Conservation (phyloP, 2,329 filamentous ascomycete genomes). For the Diaporthe ilicicola region DNA sequence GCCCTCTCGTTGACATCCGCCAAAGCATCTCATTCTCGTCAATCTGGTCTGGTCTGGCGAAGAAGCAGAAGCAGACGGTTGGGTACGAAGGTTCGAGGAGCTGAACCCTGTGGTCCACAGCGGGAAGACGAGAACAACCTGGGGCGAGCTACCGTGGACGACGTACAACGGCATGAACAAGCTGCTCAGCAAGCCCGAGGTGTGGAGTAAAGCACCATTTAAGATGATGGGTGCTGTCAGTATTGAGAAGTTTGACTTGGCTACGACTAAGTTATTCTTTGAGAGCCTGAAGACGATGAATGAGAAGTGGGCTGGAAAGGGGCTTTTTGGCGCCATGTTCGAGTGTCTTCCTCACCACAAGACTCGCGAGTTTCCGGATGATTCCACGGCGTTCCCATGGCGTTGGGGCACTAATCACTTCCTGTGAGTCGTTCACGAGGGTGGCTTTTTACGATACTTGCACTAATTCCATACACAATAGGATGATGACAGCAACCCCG, state of each 20-base stretch:
- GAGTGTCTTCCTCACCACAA: background rate
- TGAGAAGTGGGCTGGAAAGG: slow-evolving; percentile 17
- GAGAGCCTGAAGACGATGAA: slow-evolving; percentile 11
- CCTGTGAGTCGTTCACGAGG: background rate
- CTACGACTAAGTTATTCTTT: background rate
- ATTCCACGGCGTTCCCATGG: slow-evolving; percentile 9
- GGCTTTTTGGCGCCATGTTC: slow-evolving; percentile 12
- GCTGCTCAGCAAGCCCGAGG: slow-evolving; percentile 4
- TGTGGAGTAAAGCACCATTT: background rate
- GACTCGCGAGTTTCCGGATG: background rate
- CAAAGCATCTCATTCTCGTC: slow-evolving; percentile 1
- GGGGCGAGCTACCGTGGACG: slow-evolving; percentile 8
- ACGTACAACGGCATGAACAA: slow-evolving; percentile 16
- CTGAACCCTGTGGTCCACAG: background rate
- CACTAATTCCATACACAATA: background rate
- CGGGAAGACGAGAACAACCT: background rate
- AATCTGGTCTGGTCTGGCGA: slow-evolving; percentile 16
- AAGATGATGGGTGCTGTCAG: slow-evolving; percentile 18
- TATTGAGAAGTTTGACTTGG: background rate
- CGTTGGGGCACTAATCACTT: slow-evolving; percentile 10
- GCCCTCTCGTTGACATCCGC: background rate
- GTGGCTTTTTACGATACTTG: fast-evolving
- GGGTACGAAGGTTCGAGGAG: background rate
- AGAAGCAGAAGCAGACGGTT: background rate
- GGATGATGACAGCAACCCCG: slow-evolving; percentile 17